Conservation (phyloP, 148 eudicot species). For the Chenopodium album region DNA sequence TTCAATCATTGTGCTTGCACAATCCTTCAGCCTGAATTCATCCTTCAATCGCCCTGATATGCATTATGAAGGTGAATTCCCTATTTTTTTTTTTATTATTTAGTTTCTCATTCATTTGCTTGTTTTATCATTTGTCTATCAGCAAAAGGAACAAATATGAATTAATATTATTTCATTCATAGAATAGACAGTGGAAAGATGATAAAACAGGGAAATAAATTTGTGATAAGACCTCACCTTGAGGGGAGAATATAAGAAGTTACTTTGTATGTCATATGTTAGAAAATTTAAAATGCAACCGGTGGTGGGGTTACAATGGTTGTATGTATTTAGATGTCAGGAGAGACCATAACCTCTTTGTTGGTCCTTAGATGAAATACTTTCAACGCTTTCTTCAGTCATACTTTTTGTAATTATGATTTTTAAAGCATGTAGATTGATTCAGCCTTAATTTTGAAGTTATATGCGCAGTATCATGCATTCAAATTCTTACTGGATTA, state of each 20-base stretch:
- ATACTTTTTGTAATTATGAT: not conserved
- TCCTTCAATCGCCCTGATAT: constrained; percentile 94
- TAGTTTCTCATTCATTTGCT: not conserved
- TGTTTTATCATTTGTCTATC: not conserved
- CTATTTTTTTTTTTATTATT: constrained; percentile 13
- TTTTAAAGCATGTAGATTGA: not conserved
- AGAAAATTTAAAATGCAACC: not conserved
- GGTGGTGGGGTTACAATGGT: not conserved
- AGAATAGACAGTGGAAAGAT: not conserved
- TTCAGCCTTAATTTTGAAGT: not conserved
- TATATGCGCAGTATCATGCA: not conserved
- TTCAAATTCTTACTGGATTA: not conserved
- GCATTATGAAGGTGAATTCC: constrained; percentile 71
- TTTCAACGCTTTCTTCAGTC: not conserved
- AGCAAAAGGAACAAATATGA: not conserved
- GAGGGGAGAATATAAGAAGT: not conserved
- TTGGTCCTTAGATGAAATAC: not conserved
- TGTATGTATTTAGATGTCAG: not conserved
- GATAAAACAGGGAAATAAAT: not conserved
- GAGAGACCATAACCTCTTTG: not conserved
- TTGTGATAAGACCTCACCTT: not conserved
- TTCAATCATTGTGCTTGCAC: constrained; percentile 60
- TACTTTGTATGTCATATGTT: not conserved
- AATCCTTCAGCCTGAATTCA: constrained; percentile 71
- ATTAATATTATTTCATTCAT: not conserved